Evolutionary conservation across 2,329 filamentous ascomycete species (phyloP), one percentile per base, ranked within the genome.

Genomic region (Aureobasidium sp.): DNA sequence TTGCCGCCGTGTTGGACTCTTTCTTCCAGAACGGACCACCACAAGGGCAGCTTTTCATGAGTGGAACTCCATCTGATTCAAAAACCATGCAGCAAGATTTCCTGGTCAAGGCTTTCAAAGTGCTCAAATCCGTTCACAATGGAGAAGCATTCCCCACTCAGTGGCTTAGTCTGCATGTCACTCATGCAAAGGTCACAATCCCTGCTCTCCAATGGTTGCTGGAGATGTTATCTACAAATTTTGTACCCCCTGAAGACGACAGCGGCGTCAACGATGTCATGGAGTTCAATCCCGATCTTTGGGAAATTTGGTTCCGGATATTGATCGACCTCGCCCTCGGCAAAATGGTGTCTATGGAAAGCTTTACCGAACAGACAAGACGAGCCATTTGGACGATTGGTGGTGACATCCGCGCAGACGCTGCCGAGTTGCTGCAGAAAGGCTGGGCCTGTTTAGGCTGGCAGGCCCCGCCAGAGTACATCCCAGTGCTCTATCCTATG

Each of bases 361-460:
- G 92, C 0, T 97, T 97, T 71, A 91, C 94, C 0, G 95, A 99
- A 73, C 94, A 99, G 76, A 99, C 97, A 77, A 82, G 94, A 49
- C 82, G 94, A 61, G 93, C 94, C 0, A 93, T 97, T 1, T 99
- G 95, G 94, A 99, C 97, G 77, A 97, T 99, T 71, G 94, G 93
- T 4, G 94, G 94, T 6, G 95, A 99, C 75, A 91, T 99, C 55
- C 84, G 94, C 61, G 92, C 97, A 73, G 84, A 91, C 66, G 94
- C 95, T 16, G 93, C 94, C 4, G 89, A 93, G 55, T 79, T 99
- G 9, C 78, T 99, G 37, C 85, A 88, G 64, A 83, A 85, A 32
- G 93, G 89, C 6, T 99, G 94, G 94, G 90, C 96, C 71, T 89
- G 91, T 21, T 95, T 99, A 64, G 94, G 95, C 13, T 99, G 94